Base-by-base conservation (phyloP, 441 rosid species). In the Syzygium malaccense region DNA sequence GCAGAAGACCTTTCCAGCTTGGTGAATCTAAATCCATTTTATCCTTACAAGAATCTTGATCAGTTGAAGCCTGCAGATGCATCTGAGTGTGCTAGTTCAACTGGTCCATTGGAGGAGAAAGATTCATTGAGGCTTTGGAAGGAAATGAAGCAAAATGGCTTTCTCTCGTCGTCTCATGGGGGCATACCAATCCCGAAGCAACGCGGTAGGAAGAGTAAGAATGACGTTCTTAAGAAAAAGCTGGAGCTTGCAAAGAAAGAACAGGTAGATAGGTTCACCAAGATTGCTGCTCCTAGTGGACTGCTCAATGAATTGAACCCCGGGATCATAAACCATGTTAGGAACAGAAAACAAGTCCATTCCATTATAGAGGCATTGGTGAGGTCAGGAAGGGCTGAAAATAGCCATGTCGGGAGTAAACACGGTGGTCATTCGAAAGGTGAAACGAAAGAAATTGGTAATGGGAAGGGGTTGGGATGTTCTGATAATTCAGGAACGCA, bases 71-170 rank as follows among this genome's bases (percentile, higher is more conserved):
- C 89, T 6, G 91, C 87, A 80, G 96, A 93, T 90, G 89, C 87
- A 89, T 95, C 97, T 62, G 98, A 95, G 88, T 91, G 98, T 86
- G 97, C 87, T 86, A 94, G 95, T 89, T 92, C 94, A 88, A 91
- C 91, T 28, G 94, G 93, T 86, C 92, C 97, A 54, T 26, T 88
- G 83, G 94, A 91, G 88, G 93, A 91, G 92, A 96, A 93, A 89
- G 98, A 97, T 91, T 88, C 99, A 0, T 88, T 98, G 91, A 90
- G 91, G 89, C 49, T 95, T 79, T 97, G 99, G 99, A 95, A 92
- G 92, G 98, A 96, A 92, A 96, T 98, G 99, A 98, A 97, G 92
- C 93, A 92, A 89, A 98, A 96, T 11, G 99, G 99, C 85, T 98
- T 96, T 86, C 89, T 92, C 55, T 88, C 93, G 7, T 79, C 91